These are phyloP conservation scores for Entomortierella parvispora DNA, from an alignment of 192 early-diverging fungal species.

Conservation along the genomic window DNA sequence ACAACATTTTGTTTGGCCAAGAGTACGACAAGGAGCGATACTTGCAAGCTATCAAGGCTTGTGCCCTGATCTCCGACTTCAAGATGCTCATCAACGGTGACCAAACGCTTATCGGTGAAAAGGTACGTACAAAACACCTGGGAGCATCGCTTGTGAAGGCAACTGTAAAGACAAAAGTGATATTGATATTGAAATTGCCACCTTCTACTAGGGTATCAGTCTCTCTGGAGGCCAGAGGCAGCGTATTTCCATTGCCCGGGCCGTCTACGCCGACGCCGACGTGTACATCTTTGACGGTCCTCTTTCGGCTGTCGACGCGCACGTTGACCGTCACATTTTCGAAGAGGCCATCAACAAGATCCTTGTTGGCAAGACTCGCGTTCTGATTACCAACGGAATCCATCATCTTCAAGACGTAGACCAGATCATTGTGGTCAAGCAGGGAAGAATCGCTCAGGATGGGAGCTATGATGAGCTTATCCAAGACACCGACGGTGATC, in stretches of 20 bases:
- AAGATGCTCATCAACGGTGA: slow-evolving; percentile 88
- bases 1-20: slow-evolving; percentile 91
- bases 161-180: background rate
- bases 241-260: slow-evolving; percentile 66
- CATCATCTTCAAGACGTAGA: slow-evolving; percentile 73
- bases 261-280: slow-evolving; percentile 89
- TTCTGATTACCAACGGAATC: slow-evolving; percentile 82
- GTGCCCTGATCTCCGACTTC: slow-evolving; percentile 85
- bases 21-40: slow-evolving; percentile 69
- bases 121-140: too few relatives aligned
- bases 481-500: slow-evolving; percentile 54
- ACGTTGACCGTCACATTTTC: slow-evolving; percentile 63
- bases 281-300: slow-evolving; percentile 55
- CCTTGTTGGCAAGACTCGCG: slow-evolving; percentile 74
- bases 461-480: slow-evolving; percentile 73
- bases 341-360: slow-evolving; percentile 30
- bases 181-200: background rate
- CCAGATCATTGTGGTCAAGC: slow-evolving; percentile 69
- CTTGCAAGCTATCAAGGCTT: slow-evolving; percentile 70
- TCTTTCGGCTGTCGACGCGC: slow-evolving; percentile 67
- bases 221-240: slow-evolving; percentile 77
- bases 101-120: slow-evolving; percentile 88
- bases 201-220: slow-evolving; percentile 70
- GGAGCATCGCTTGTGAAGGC: too few relatives aligned
- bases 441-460: slow-evolving; percentile 71